phyloP scores from a whole-genome alignment of 2,329 filamentous ascomycete species.

The Colletotrichum abscissum region DNA sequence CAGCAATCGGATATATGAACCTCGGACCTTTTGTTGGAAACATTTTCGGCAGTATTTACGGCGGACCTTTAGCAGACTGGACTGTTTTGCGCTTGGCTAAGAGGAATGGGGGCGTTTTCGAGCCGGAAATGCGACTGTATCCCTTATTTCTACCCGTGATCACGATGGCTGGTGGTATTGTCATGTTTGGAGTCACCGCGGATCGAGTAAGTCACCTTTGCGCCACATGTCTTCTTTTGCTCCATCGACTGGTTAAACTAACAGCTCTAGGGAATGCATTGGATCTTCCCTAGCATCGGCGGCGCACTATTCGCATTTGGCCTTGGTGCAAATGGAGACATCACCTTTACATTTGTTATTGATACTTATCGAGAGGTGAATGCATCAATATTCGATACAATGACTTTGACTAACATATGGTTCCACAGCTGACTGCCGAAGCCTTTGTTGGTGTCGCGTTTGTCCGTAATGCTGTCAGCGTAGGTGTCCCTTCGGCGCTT shows the following conservation, averaged over 20 bases:
- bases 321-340: conserved; percentile 47
- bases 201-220: conserved; percentile 41
- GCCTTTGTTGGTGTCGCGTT: conserved; percentile 47
- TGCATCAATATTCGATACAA: neutral
- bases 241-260: neutral
- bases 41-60: conserved; percentile 48
- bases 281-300: conserved; percentile 49
- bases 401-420: neutral
- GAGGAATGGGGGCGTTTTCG: conserved; percentile 51
- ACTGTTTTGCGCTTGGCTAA: conserved; percentile 48
- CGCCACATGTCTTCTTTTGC: neutral
- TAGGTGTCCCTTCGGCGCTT: conserved; percentile 43
- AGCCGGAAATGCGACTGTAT: conserved; percentile 55
- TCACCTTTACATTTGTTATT: conserved; percentile 47
- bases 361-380: conserved; percentile 50
- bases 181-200: conserved; percentile 50
- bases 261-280: conserved; percentile 46
- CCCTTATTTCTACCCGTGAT: conserved; percentile 41
- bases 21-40: conserved; percentile 49
- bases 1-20: conserved; percentile 40
- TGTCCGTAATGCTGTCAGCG: conserved; percentile 44
- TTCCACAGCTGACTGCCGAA: conserved; percentile 40
- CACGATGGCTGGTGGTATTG: conserved; percentile 44
- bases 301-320: conserved; percentile 51
- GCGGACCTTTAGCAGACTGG: conserved; percentile 50